Conservation (phyloP, 2,329 filamentous ascomycete species). For the Trichophyton verrucosum region DNA sequence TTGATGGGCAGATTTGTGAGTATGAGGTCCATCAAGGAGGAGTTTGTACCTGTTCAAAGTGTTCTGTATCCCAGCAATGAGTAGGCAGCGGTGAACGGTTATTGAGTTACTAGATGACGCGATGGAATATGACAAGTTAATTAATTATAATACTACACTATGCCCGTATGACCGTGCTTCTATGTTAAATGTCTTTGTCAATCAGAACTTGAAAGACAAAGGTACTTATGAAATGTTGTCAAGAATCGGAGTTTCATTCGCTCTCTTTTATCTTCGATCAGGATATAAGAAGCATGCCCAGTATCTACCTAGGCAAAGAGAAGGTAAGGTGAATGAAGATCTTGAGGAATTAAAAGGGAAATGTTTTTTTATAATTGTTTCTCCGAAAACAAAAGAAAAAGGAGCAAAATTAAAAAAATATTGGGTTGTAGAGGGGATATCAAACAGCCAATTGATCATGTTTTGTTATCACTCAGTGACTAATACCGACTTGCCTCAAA, state of each 20-base stretch:
- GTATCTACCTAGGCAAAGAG: slow-evolving; percentile 2
- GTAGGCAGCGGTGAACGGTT: neutral
- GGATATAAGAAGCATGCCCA: neutral
- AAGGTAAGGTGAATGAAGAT: neutral
- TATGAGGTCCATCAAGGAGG: slow-evolving; percentile 59
- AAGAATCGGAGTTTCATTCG: neutral
- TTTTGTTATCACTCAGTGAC: slow-evolving; percentile 1
- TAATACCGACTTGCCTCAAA: neutral
- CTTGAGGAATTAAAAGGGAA: neutral
- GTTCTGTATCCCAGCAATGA: slow-evolving; percentile 64
- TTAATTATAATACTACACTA: too few relatives aligned
- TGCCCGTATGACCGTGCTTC: too few relatives aligned
- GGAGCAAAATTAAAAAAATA: neutral
- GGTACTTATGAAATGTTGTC: neutral
- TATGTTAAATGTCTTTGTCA: neutral
- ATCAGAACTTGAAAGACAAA: neutral
- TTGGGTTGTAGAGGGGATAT: neutral
- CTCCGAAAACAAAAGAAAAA: neutral
- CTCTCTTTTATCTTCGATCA: neutral
- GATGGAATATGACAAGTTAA: too few relatives aligned
- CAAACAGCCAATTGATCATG: slow-evolving; percentile 3
- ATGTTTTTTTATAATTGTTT: neutral
- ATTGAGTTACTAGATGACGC: too few relatives aligned
- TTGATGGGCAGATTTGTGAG: slow-evolving; percentile 55
- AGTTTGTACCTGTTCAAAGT: slow-evolving; percentile 52